Conservation (phyloP, 2,329 filamentous ascomycete genomes). For the Aspergillus ochraceoroseus region DNA sequence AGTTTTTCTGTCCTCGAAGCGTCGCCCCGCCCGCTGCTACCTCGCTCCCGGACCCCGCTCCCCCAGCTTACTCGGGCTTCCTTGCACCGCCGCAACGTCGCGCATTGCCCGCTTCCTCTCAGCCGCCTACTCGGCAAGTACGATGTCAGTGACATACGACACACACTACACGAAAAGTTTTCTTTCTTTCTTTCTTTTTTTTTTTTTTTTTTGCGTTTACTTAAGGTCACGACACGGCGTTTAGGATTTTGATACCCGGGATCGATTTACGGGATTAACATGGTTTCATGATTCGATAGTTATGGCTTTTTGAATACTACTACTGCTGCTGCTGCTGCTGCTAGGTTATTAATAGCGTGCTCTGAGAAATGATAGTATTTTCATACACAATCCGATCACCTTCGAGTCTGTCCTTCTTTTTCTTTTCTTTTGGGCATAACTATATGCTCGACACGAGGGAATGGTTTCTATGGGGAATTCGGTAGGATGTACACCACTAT, state of each 20-base stretch:
- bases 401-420: too few species aligned
- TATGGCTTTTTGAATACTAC: not conserved
- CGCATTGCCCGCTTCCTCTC: not conserved
- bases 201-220: slow-evolving; percentile 1
- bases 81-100: not conserved
- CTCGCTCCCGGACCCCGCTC: not conserved
- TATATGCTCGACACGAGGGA: too few species aligned
- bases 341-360: too few species aligned
- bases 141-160: not conserved
- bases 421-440: too few species aligned
- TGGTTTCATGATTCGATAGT: too few species aligned
- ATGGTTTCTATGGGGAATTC: too few species aligned
- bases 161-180: not conserved
- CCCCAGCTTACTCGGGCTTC: slow-evolving; percentile 8
- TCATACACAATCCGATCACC: too few species aligned
- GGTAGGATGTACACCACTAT: too few species aligned
- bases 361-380: too few species aligned
- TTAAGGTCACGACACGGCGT: slow-evolving; percentile 3
- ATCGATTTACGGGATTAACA: too few species aligned
- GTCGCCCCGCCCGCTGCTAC: slow-evolving; percentile 8
- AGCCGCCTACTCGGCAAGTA: slow-evolving; percentile 1
- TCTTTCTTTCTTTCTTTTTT: not conserved
- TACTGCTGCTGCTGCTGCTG: too few species aligned
- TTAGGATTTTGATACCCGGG: not conserved
- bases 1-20: slow-evolving; percentile 22